Base-by-base conservation (phyloP, 2,329 filamentous ascomycete species). In the Fusarium nygamai region DNA sequence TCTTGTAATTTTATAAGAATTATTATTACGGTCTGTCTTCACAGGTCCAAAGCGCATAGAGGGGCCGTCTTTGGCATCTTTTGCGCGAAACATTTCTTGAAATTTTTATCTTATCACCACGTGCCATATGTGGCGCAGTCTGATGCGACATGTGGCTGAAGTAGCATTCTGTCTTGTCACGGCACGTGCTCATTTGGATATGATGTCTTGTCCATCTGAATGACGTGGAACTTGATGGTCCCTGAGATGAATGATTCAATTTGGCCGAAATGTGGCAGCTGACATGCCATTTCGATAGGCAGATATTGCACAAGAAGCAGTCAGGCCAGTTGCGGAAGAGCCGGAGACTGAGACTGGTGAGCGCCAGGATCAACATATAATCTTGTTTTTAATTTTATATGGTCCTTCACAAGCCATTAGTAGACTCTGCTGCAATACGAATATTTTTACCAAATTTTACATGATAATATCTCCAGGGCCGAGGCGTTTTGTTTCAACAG, bases 71-170 rank as follows among this genome's bases (percentile, higher is more conserved):
- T 59, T 61, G 50, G 41, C 31, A 67, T 64, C 56, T 61, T 58
- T 70, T 68, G 70, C 74, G 69, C 74, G 73, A 80, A 79, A 74
- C 75, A 78, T 78, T 79, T 80, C 76, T 74, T 59, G 65, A 75
- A 79, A 66, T 72, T 71, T 68, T 75, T 65, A 80, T 81, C 80
- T 82, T 81, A 82, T 82, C 80, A 54, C 41, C 78, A 80, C 79
- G 80, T 82, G 46, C 10, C 10, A 8, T 24, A 10, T 68, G 60
- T 78, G 75, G 76, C 75, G 67, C 44, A 58, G 29, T 12, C 0
- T 0, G 0, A 6, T 17, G 20, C 2, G 2, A 1, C 0, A 16
- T 68, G 64, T 76, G 63, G 69, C 60, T 68, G 50, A 43, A 10
- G n/a, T 34, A 11, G n/a, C 36, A 39, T 66, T 14, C 6, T 39